A percentile compares a stretch with the other conserved stretches of the same genome.
Conservation (phyloP, 257 asterid genomes). For the Scutellaria baicalensis region DNA sequence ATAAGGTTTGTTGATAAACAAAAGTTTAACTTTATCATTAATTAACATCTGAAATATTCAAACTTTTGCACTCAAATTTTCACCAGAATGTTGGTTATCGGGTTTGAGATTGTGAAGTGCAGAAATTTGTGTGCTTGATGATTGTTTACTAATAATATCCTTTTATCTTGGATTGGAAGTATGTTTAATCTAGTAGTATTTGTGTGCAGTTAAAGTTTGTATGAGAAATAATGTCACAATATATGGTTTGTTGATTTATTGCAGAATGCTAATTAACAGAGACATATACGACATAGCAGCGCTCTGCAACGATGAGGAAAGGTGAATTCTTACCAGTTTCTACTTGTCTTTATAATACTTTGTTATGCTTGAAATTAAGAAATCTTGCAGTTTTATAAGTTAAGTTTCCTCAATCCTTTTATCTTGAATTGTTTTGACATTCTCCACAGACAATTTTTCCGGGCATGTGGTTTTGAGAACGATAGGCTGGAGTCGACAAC, state of each 20-base stretch:
- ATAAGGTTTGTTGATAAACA: constrained; percentile 40
- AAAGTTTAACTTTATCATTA: not conserved
- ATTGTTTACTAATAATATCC: not conserved
- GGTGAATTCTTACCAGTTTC: constrained; percentile 25
- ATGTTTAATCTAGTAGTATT: not conserved
- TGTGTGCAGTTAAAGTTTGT: not conserved
- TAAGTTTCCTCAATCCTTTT: not conserved
- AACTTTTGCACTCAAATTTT: no score
- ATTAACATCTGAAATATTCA: no score
- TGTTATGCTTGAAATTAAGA: not conserved
- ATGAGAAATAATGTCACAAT: not conserved
- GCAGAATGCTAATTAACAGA: constrained; percentile 65
- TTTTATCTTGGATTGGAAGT: not conserved
- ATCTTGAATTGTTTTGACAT: not conserved
- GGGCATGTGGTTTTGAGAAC: constrained; percentile 78
- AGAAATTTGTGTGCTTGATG: no score
- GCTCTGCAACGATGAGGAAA: constrained; percentile 50
- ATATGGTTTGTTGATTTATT: constrained; percentile 3
- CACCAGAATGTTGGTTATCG: no score
- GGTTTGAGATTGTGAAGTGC: no score
- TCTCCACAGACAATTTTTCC: constrained; percentile 45
- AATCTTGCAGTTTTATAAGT: not conserved
- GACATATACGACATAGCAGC: constrained; percentile 79
- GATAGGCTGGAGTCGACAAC: constrained; percentile 68
- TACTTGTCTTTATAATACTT: not conserved